Evolutionary conservation across 192 early-diverging fungal genomes (phyloP), one percentile per base, ranked within the genome.

Genomic region (Podila clonocystis): DNA sequence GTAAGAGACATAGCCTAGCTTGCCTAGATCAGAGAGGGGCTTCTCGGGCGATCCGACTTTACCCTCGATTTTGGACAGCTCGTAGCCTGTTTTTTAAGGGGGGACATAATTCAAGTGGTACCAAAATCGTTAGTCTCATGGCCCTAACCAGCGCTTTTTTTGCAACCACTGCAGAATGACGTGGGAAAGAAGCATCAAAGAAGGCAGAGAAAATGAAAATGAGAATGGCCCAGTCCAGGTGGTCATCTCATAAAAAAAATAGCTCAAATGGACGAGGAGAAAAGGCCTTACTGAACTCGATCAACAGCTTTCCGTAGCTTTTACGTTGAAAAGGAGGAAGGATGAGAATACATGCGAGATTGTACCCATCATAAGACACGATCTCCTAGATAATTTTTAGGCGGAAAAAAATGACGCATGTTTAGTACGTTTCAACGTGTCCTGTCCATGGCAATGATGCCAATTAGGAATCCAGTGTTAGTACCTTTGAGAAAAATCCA

Each of bases 401-500:
- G 63, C 50, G 24, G 33, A 68, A 31, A 22, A 57, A 59, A 34
- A 11, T 34, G n/a, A n/a, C n/a, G 49, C 28, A 9, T 55, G 22
- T 22, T 26, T 24, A 55, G 24, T n/a, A 59, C n/a, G 57, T 31
- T 19, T 50, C 52, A 33, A 50, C 5, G 45, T 65, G 20, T 50
- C 13, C 45, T 29, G 38, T 24, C 38, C 15, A 29, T 19, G 17
- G 24, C 36, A 61, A 28, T 28, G 1, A 22, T 5, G 34, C 0
- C 52, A 55, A 24, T 24, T n/a, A 24, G 24, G 19, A 19, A 20
- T 19, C 15, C 7, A 50, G 20, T 50, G 2, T 2, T 12, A 5
- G 15, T 20, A 94, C 94, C 87, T 99, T 99, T 41, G 97, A 98
- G 85, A 99, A 99, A 71, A 96, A 99, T 0, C 96, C 98, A 13